phyloP scores from a whole-genome alignment of 2,329 filamentous ascomycete species.

The Orbilia javanica region DNA sequence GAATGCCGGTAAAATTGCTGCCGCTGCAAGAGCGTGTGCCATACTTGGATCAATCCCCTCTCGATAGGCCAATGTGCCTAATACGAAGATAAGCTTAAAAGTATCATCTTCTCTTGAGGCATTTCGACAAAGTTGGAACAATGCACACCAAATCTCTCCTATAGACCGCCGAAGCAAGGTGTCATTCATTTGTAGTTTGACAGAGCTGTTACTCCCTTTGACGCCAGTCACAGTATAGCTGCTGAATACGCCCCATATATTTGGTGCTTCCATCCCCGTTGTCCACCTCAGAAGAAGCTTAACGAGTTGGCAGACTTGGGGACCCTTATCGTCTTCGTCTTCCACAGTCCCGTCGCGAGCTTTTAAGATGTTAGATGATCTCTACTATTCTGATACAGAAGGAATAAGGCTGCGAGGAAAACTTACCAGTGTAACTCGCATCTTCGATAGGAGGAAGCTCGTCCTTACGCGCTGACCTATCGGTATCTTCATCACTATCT shows the following conservation, averaged over 20 bases:
- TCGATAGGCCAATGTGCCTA: constrained; percentile 29
- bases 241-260: constrained; percentile 28
- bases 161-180: constrained; percentile 28
- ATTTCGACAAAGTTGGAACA: constrained; percentile 29
- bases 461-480: background rate
- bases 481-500: background rate
- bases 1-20: constrained; percentile 24
- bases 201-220: constrained; percentile 21
- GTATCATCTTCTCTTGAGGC: constrained; percentile 1
- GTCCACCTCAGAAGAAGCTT: constrained; percentile 25
- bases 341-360: constrained; percentile 47
- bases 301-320: constrained; percentile 34
- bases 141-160: constrained; percentile 50
- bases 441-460: constrained; percentile 32
- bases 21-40: constrained; percentile 42
- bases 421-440: constrained; percentile 22
- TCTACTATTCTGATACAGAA: background rate
- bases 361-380: background rate
- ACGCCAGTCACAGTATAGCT: constrained; percentile 21
- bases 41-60: constrained; percentile 27
- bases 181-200: constrained; percentile 36
- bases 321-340: constrained; percentile 31
- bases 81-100: constrained; percentile 34
- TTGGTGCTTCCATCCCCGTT: constrained; percentile 40
- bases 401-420: background rate